These are phyloP conservation scores for Pisolithus thermaeus DNA, from an alignment of 1,284 basidiomycete species.

Conservation along the genomic window DNA sequence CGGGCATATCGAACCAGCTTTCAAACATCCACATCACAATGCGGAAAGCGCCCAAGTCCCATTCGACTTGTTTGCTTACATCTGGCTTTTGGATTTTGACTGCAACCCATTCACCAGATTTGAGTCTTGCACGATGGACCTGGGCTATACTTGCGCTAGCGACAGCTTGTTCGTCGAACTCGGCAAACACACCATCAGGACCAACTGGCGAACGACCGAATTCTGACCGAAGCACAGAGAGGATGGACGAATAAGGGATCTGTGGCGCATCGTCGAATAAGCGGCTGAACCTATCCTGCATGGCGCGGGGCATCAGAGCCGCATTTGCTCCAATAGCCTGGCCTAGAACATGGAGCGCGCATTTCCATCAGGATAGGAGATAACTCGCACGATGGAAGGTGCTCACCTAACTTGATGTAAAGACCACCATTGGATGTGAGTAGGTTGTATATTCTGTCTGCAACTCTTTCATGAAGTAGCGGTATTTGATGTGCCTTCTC, in stretches of 20 bases:
- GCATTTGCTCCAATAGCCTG: conserved; percentile 83
- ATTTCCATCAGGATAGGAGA: background rate
- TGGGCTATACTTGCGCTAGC: conserved; percentile 89
- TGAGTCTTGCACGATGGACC: conserved; percentile 75
- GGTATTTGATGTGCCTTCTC: conserved; percentile 66
- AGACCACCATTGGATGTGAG: conserved; percentile 79
- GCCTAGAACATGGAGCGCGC: conserved; percentile 29
- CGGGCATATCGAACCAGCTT: conserved; percentile 71
- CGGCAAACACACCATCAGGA: conserved; percentile 70
- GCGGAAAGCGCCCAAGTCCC: conserved; percentile 66
- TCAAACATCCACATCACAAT: conserved; percentile 73
- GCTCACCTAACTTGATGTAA: conserved; percentile 83
- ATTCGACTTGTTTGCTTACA: conserved; percentile 79
- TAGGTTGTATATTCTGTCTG: conserved; percentile 67
- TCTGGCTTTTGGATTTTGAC: conserved; percentile 92
- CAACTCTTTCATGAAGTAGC: conserved; percentile 75
- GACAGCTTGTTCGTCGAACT: conserved; percentile 67
- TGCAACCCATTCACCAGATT: conserved; percentile 64
- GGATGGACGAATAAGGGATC: conserved; percentile 66
- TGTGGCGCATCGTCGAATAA: conserved; percentile 86
- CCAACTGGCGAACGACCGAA: conserved; percentile 59
- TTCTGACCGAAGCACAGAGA: conserved; percentile 66
- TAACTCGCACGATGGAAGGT: background rate
- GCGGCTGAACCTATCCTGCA: conserved; percentile 74
- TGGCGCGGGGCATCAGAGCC: conserved; percentile 73